A percentile compares a stretch with the other conserved stretches of the same genome.
phyloP scores from a whole-genome alignment of 306 rosid species.

The Pterocarpus macrocarpus region DNA sequence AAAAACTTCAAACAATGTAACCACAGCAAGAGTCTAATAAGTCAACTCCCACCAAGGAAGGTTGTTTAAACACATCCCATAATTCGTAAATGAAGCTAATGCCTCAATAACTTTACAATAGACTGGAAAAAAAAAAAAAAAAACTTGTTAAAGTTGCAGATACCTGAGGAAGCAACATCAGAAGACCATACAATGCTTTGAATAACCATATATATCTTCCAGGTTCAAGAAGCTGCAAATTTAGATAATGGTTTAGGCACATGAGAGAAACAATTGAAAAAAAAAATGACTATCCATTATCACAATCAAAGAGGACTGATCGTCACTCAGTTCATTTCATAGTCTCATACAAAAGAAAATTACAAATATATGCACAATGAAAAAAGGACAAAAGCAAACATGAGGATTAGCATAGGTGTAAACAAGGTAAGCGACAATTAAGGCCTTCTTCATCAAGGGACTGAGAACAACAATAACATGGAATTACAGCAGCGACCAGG shows the following conservation, averaged over 20 bases:
- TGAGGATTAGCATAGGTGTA: neutral
- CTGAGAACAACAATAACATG: conserved; percentile 7
- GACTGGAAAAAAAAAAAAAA: no score
- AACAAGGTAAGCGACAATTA: neutral
- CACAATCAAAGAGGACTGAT: neutral
- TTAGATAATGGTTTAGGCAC: conserved; percentile 45
- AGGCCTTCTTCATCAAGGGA: neutral
- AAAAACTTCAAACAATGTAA: neutral
- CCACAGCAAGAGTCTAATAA: neutral
- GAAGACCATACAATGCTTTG: conserved; percentile 90
- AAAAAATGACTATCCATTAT: neutral
- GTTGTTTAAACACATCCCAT: neutral
- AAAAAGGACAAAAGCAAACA: neutral
- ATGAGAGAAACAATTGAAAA: neutral
- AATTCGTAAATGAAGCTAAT: neutral
- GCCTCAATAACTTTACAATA: neutral
- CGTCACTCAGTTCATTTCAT: neutral
- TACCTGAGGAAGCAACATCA: conserved; percentile 99
- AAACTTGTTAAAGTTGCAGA: conserved; percentile 5
- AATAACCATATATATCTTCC: conserved; percentile 87
- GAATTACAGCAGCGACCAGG: neutral
- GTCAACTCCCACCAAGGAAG: neutral
- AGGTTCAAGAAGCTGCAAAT: conserved; percentile 97
- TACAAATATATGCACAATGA: conserved; percentile 5
- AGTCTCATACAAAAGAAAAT: neutral